Base-by-base conservation (phyloP, 2,329 filamentous ascomycete genomes). In the Whalleya microplaca region DNA sequence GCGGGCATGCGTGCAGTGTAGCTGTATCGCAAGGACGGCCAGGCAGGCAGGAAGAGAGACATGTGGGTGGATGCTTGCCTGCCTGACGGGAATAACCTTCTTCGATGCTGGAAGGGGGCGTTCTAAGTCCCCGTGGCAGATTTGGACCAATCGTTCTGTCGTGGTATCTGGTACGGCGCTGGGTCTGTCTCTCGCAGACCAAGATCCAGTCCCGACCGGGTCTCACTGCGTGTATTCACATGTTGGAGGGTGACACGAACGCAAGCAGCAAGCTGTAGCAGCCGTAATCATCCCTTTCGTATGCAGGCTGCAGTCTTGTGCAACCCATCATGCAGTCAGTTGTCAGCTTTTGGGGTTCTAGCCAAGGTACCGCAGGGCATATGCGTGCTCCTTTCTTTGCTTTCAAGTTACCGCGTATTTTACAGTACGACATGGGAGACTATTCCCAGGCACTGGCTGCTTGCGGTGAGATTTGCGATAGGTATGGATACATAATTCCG, bases 181-280 rank as follows among this genome's bases (percentile, higher is more conserved):
- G 48, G 53, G 46, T 53, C 54, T 59, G 54, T 64, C 56, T 61
- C 55, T 59, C 56, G 59, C 53, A 62, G 53, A 58, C 54, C 58
- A 60, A 64, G 62, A 64, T 64, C 62, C 59, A 64, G 62, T 64
- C 62, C 59, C 62, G 62, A 64, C 62, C 62, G 55, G 51, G 62
- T 62, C 53, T 56, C 62, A 62, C 62, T 51, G 56, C 56, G 56
- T 53, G 21, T 51, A 42, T 37, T 37, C 32, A 37, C 32, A 52
- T 55, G 52, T 53, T 61, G 60, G 57, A 63, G 60, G 60, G 60
- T 63, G 54, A 57, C 60, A 61, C 60, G 58, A 51, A 63, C 60
- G 60, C 57, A 61, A 63, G 57, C 60, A 58, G 60, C 61, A 37
- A 37, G 32, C 32, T 37, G 32, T 37, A 37, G 32, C 14, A 37